Percentiles rank a stretch among this genome's conserved stretches.
These are phyloP conservation scores for Irpex sp. DNA, from an alignment of 1,284 basidiomycete species.

Conservation along the genomic window DNA sequence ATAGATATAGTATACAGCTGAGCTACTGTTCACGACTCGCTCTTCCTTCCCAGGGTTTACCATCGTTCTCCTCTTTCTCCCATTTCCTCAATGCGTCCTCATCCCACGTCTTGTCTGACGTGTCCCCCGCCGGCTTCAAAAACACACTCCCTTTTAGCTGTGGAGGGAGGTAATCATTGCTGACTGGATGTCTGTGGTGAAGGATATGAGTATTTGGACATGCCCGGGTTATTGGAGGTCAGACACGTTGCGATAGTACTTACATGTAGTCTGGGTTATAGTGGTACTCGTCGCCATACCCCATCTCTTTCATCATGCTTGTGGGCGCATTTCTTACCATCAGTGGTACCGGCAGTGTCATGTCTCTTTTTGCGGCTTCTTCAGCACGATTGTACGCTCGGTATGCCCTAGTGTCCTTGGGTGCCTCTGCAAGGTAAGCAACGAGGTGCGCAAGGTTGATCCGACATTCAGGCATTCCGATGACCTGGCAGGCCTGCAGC, in stretches of 20 bases:
- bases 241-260: slow-evolving; percentile 25
- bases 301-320: slow-evolving; percentile 75
- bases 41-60: slow-evolving; percentile 60
- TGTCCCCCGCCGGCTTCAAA: slow-evolving; percentile 50
- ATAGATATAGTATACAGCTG: no score
- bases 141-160: slow-evolving; percentile 44
- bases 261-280: slow-evolving; percentile 80
- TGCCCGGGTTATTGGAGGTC: background rate
- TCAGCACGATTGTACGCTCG: slow-evolving; percentile 76
- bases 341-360: slow-evolving; percentile 65
- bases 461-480: slow-evolving; percentile 84
- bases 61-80: slow-evolving; percentile 67
- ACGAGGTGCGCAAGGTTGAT: slow-evolving; percentile 81
- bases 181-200: slow-evolving; percentile 61
- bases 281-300: slow-evolving; percentile 68
- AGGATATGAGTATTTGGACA: background rate
- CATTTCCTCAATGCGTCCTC: slow-evolving; percentile 68
- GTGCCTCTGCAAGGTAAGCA: slow-evolving; percentile 78
- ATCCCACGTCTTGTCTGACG: slow-evolving; percentile 66
- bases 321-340: slow-evolving; percentile 89
- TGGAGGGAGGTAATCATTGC: slow-evolving; percentile 58
- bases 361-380: slow-evolving; percentile 51
- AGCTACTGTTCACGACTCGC: no score
- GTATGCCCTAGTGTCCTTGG: slow-evolving; percentile 81
- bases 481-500: slow-evolving; percentile 74